Base-by-base conservation (phyloP, 2,329 filamentous ascomycete species). In the Cercospora sp. region DNA sequence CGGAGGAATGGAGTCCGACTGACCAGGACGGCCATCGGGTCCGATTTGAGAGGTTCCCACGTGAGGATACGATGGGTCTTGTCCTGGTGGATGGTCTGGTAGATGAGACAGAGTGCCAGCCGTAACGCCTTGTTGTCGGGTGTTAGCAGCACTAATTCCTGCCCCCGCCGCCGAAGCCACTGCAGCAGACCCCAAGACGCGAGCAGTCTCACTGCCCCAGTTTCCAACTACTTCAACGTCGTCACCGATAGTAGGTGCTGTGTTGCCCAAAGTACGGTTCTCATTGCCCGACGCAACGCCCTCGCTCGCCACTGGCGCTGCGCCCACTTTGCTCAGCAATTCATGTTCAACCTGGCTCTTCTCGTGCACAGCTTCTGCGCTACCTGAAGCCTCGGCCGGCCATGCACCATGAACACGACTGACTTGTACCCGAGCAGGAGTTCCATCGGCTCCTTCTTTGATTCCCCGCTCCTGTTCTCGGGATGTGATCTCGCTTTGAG, bases 301-400 rank as follows among this genome's bases (percentile, higher is more conserved):
- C 4, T 36, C 40, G 10, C 16, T 58, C 13, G 53, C 13, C 3
- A 18, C 30, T 13, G 30, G 53, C 5, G 59, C 31, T 5, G 13
- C 9, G 9, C 8, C 23, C 12, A 61, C 59, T 30, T 61, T 61
- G 59, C 26, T n/a, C 18, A 45, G 59, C 20, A 61, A 8, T 13
- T 61, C 59, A 28, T n/a, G 33, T 45, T 61, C 59, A 10, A 45
- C 23, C 12, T 20, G n/a, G 33, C 59, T 61, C 59, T 61, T 61
- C 31, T 61, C 59, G 36, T 61, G 30, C 16, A 61, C 31, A 45
- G 59, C 59, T 23, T 61, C 59, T 4, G 10, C 33, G 9, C 40
- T 61, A 18, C 18, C 31, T 48, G 36, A 18, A 28, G 59, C 59
- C 18, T 61, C 36, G 2, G 59, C 20, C 12, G 31, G 20, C 45